Evolutionary conservation across 768 basidiomycete genomes (phyloP).

Genomic region (Pulveroboletus sp.): DNA sequence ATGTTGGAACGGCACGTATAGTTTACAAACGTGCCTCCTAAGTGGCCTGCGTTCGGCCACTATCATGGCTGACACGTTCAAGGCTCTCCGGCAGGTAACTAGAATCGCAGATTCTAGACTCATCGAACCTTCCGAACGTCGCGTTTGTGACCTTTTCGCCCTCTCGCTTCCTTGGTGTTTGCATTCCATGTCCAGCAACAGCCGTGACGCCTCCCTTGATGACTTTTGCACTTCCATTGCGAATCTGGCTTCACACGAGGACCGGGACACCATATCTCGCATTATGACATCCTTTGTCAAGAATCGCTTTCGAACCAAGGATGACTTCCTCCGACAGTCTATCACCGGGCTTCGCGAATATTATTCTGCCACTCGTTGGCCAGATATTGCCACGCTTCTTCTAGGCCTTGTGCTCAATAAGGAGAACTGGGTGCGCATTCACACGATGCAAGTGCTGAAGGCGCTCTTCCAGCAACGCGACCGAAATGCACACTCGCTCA

Average conservation of each 20-base stretch:
- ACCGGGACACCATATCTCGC: constrained; percentile 74
- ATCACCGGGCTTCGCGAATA: constrained; percentile 83
- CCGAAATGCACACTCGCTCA: constrained; percentile 66
- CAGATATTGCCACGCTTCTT: constrained; percentile 81
- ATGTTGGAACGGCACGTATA: constrained; percentile 65
- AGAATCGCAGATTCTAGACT: constrained; percentile 60
- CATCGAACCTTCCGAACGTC: constrained; percentile 67
- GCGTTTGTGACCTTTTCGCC: constrained; percentile 81
- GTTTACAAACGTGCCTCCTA: constrained; percentile 68
- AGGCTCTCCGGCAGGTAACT: constrained; percentile 60
- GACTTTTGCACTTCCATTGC: constrained; percentile 75
- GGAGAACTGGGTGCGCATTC: constrained; percentile 77
- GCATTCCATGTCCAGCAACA: constrained; percentile 68
- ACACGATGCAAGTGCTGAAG: constrained; percentile 86
- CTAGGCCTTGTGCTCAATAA: constrained; percentile 83
- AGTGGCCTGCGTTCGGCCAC: constrained; percentile 77
- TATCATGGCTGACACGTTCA: constrained; percentile 66
- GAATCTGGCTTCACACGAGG: constrained; percentile 66
- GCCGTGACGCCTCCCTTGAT: constrained; percentile 55
- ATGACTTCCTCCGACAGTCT: constrained; percentile 91
- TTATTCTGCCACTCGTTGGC: constrained; percentile 72
- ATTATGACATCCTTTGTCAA: constrained; percentile 91
- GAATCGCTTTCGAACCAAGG: constrained; percentile 83
- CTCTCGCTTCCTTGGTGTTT: constrained; percentile 86
- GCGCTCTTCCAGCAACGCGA: constrained; percentile 85